Base-by-base conservation (phyloP, 768 basidiomycete genomes). In the Termitomyces sp. region DNA sequence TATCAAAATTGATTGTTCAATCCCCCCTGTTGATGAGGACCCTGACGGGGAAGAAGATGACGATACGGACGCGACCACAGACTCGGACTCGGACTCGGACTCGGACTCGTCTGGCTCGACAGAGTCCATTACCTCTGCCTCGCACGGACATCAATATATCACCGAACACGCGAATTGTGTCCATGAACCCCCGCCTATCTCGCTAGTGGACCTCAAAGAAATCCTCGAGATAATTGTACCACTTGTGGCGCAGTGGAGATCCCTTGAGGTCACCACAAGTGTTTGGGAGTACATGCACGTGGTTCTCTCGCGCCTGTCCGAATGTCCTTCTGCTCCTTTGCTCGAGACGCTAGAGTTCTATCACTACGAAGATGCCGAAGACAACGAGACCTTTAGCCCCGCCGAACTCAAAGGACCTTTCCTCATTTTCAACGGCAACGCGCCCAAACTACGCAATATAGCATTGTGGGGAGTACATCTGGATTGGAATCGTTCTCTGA, bases 391-490 rank as follows among this genome's bases (percentile, higher is more conserved):
- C 5, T 81, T 84, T 69, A 57, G 59, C 3, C 76, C 77, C 4
- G 66, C 69, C 17, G 69, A 73, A 19, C 72, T 81, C 45, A 69
- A 67, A 43, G 72, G 70, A 10, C 70, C 70, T 21, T 76, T 78
- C 59, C 69, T 76, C 11, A 74, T 81, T 17, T 84, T 89, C 62
- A 74, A 81, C 53, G 75, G 80, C 3, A 76, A 78, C 25, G 76
- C 76, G 17, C 89, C 89, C 1, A 75, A 71, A 8, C 71, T 91
- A 14, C 69, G 66, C 19, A 63, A 69, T 4, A 67, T 82, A 34
- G 71, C 72, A 10, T 72, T 91, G 27, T 88, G 84, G 83, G 88
- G 86, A 39, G 83, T 89, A 5, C 88, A 88, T 59, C 67, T 90
- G 34, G 77, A 84, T 55, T 91, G 89, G 89, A 72, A 76, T 30